These are phyloP conservation scores for Madurella mycetomatis DNA, from an alignment of 2,329 filamentous ascomycete genomes.

Conservation along the genomic window DNA sequence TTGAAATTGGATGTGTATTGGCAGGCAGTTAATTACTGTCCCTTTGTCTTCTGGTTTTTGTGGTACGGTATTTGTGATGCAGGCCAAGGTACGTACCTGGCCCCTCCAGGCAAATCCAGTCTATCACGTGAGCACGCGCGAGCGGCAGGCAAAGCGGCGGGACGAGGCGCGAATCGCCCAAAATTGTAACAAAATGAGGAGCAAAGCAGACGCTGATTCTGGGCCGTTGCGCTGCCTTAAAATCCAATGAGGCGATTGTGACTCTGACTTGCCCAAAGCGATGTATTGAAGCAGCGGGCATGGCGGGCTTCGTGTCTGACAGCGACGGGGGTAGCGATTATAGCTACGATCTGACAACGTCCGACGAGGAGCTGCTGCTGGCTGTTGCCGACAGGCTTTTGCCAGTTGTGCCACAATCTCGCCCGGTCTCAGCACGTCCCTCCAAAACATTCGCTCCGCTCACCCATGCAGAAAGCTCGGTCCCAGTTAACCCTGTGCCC, in stretches of 20 bases:
- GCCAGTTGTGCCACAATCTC: constrained; percentile 9
- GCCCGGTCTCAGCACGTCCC: not conserved
- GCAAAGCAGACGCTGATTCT: not conserved
- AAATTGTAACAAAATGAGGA: not conserved
- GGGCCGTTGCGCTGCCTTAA: not conserved
- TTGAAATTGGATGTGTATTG: too few species aligned
- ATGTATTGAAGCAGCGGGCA: constrained; percentile 7
- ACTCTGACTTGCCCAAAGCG: not conserved
- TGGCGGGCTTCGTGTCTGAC: constrained; percentile 18
- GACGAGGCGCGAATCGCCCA: not conserved
- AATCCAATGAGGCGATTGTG: not conserved
- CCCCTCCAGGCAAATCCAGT: too few species aligned
- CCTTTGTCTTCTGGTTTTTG: too few species aligned
- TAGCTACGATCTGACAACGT: constrained; percentile 43
- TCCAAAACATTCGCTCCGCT: not conserved
- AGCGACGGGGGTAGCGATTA: constrained; percentile 35
- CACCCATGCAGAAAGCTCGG: not conserved
- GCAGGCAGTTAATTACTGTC: too few species aligned
- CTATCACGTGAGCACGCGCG: constrained; percentile 13
- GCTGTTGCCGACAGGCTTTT: constrained; percentile 22
- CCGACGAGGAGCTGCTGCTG: constrained; percentile 43
- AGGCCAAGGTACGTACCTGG: too few species aligned
- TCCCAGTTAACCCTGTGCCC: not conserved
- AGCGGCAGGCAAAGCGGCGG: not conserved
- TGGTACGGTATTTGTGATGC: too few species aligned